phyloP scores from a whole-genome alignment of 352 stramenopile genomes.

The Peronospora destructor region DNA sequence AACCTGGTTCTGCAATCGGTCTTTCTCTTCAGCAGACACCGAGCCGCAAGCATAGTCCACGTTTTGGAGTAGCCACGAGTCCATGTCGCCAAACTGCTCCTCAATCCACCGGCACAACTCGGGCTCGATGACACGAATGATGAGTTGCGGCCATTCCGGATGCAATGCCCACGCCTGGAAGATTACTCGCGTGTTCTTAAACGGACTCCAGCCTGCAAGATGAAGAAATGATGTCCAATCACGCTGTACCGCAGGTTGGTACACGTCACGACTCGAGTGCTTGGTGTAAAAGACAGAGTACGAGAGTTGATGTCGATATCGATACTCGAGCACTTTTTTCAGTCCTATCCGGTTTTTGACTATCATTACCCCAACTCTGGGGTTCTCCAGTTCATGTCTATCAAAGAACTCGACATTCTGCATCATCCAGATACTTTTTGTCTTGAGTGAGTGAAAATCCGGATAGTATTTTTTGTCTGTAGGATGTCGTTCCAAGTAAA shows the following conservation, averaged over 20 bases:
- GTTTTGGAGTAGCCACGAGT: constrained; percentile 51
- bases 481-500: constrained; percentile 72
- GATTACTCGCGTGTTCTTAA: constrained; percentile 77
- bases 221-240: constrained; percentile 77
- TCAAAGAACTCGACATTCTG: constrained; percentile 83
- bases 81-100: constrained; percentile 38
- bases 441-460: constrained; percentile 37
- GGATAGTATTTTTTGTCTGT: constrained; percentile 68
- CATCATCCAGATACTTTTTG: constrained; percentile 85
- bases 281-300: constrained; percentile 82
- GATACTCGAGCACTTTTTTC: constrained; percentile 80
- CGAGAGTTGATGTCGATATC: constrained; percentile 58
- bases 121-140: constrained; percentile 59
- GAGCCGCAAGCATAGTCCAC: constrained; percentile 72
- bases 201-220: constrained; percentile 57
- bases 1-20: constrained; percentile 65
- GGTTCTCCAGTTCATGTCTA: constrained; percentile 61
- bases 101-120: constrained; percentile 66
- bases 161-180: constrained; percentile 58
- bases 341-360: constrained; percentile 77
- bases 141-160: constrained; percentile 65
- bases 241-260: constrained; percentile 39
- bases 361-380: constrained; percentile 72
- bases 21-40: constrained; percentile 47
- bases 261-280: constrained; percentile 72